Conservation (phyloP, 257 asterid species). For the Capsicum baccatum region DNA sequence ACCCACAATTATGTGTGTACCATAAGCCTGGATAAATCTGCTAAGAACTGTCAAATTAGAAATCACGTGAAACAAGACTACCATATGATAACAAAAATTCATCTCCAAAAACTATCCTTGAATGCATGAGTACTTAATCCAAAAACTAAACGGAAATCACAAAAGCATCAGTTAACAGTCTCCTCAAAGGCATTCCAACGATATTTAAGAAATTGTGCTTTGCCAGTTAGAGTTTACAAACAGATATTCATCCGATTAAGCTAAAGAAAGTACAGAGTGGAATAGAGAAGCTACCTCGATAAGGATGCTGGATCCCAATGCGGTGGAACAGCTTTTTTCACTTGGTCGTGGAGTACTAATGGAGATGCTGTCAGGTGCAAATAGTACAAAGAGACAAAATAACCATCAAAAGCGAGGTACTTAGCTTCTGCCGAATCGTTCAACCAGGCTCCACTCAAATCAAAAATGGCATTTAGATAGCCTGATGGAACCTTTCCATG, state of each 20-base stretch:
- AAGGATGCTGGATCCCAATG: slow-evolving; percentile 92
- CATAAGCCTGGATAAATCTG: slow-evolving; percentile 93
- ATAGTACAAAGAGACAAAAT: slow-evolving; percentile 83
- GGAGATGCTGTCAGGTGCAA: slow-evolving; percentile 89
- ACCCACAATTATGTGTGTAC: slow-evolving; percentile 94
- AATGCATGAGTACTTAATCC: background rate
- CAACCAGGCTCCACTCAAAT: slow-evolving; percentile 91
- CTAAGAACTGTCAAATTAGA: slow-evolving; percentile 38
- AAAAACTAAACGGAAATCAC: background rate
- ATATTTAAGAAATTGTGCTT: background rate
- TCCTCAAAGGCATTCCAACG: background rate
- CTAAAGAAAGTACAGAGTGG: background rate
- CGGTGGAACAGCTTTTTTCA: slow-evolving; percentile 90
- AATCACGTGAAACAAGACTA: slow-evolving; percentile 26
- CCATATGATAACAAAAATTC: background rate
- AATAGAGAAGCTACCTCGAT: slow-evolving; percentile 64
- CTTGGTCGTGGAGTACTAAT: slow-evolving; percentile 81
- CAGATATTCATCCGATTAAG: background rate
- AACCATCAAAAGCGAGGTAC: slow-evolving; percentile 89
- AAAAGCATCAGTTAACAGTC: background rate
- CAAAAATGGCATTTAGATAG: slow-evolving; percentile 81
- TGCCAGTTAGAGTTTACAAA: background rate
- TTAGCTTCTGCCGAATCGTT: slow-evolving; percentile 89
- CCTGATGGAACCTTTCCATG: slow-evolving; percentile 98
- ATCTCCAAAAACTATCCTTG: background rate